Conservation (phyloP, 176 grass and related monocot species). For the Juncus effusus region DNA sequence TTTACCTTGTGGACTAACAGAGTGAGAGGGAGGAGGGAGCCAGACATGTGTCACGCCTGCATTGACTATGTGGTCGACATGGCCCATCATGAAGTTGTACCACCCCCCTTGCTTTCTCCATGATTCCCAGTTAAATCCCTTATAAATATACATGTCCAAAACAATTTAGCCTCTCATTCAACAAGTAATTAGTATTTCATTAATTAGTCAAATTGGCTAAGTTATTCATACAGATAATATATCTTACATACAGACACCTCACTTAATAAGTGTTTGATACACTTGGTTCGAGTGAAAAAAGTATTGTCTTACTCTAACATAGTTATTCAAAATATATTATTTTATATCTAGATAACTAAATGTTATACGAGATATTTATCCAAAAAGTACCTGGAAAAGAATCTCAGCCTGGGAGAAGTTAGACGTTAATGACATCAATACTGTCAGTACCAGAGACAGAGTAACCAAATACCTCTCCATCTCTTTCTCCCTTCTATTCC, state of each 20-base stretch:
- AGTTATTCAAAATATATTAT: too few species aligned
- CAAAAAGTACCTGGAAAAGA: conserved; percentile 32
- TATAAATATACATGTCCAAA: neutral
- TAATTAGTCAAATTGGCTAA: neutral
- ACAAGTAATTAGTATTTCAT: neutral
- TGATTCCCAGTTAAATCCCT: conserved; percentile 89
- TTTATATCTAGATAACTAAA: too few species aligned
- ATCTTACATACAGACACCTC: neutral
- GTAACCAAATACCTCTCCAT: conserved; percentile 16
- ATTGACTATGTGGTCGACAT: conserved; percentile 43
- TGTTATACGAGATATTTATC: too few species aligned
- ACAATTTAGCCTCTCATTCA: neutral
- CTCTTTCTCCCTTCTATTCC: neutral
- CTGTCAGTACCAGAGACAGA: neutral
- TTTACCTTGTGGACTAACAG: conserved; percentile 61
- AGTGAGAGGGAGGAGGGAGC: conserved; percentile 77
- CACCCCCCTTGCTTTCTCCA: conserved; percentile 76
- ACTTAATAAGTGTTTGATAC: neutral
- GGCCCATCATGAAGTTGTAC: conserved; percentile 52
- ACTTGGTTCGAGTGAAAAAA: too few species aligned
- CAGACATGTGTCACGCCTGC: conserved; percentile 66
- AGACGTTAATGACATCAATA: conserved; percentile 22
- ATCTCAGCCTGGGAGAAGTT: conserved; percentile 24
- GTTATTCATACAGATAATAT: neutral
- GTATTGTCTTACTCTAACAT: too few species aligned